These are phyloP conservation scores for Sporisorium sorghi DNA, from an alignment of 1,284 basidiomycete species.

Conservation along the genomic window DNA sequence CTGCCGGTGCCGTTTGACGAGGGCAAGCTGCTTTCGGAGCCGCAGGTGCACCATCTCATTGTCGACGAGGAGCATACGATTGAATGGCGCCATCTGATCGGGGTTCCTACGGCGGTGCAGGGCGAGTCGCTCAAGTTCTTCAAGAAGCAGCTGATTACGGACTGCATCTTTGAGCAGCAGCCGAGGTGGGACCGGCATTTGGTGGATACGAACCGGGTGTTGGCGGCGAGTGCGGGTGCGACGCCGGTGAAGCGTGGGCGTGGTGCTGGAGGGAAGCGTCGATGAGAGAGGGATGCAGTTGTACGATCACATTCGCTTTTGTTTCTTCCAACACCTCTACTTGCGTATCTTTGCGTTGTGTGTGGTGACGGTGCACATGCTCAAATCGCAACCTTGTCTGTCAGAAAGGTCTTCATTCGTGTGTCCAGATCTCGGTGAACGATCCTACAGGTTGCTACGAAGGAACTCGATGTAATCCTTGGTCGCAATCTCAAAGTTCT, in stretches of 20 bases:
- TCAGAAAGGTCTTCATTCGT: too few species aligned
- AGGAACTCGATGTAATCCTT: slow-evolving; percentile 52
- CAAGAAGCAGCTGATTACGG: slow-evolving; percentile 38
- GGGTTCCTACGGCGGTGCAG: slow-evolving; percentile 6
- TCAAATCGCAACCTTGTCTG: too few species aligned
- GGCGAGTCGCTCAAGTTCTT: slow-evolving; percentile 34
- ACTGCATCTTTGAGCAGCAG: slow-evolving; percentile 42
- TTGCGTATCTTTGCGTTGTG: too few species aligned
- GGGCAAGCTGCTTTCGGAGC: slow-evolving; percentile 25
- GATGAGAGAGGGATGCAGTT: too few species aligned
- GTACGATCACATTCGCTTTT: too few species aligned
- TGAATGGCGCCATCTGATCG: slow-evolving; percentile 32
- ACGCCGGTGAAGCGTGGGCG: slow-evolving; percentile 28
- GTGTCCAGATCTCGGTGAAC: too few species aligned
- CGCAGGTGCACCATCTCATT: slow-evolving; percentile 33
- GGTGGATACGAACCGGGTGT: slow-evolving; percentile 12
- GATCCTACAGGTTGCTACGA: slow-evolving; percentile 17
- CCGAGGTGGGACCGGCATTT: slow-evolving; percentile 37
- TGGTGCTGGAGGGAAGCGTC: slow-evolving; percentile 13
- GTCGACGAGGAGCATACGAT: slow-evolving; percentile 28
- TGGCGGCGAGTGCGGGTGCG: slow-evolving; percentile 2
- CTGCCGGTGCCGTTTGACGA: slow-evolving; percentile 26
- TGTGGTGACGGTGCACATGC: too few species aligned
- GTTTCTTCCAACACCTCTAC: too few species aligned
- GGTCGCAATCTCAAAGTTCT: slow-evolving; percentile 49